Conservation (phyloP, 495 filamentous ascomycete genomes). For the Aspergillus sclerotioniger region DNA sequence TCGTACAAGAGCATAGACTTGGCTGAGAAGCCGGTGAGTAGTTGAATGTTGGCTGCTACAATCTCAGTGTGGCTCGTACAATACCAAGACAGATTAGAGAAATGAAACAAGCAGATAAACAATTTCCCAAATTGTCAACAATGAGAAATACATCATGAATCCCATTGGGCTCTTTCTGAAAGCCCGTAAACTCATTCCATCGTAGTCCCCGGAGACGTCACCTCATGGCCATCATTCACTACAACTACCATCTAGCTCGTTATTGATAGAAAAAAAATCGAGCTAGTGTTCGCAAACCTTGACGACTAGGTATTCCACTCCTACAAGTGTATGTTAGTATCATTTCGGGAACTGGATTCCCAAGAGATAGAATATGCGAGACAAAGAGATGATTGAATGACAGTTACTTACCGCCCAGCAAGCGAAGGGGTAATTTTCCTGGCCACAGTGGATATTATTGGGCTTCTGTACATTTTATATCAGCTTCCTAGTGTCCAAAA, state of each 20-base stretch:
- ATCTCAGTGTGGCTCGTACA: too few species aligned
- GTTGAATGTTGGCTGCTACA: too few species aligned
- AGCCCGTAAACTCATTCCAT: too few species aligned
- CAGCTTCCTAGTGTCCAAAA: too few species aligned
- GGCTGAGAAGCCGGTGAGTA: too few species aligned
- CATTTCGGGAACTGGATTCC: background rate
- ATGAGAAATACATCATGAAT: too few species aligned
- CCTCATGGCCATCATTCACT: background rate
- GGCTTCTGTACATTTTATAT: background rate
- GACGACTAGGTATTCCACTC: background rate
- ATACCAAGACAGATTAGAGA: too few species aligned
- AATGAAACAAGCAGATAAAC: too few species aligned
- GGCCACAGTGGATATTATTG: background rate
- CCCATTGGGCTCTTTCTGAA: too few species aligned
- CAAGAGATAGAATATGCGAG: background rate
- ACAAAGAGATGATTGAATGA: background rate
- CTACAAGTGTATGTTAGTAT: background rate
- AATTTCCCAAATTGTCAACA: too few species aligned
- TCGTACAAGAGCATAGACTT: too few species aligned
- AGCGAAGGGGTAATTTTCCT: background rate
- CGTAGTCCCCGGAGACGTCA: background rate
- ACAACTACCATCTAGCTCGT: background rate
- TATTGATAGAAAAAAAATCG: background rate
- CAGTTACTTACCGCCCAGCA: constrained; percentile 4
- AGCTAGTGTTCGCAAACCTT: background rate